Conservation (phyloP, 345 rosid genomes). For the Brassica rapa region DNA sequence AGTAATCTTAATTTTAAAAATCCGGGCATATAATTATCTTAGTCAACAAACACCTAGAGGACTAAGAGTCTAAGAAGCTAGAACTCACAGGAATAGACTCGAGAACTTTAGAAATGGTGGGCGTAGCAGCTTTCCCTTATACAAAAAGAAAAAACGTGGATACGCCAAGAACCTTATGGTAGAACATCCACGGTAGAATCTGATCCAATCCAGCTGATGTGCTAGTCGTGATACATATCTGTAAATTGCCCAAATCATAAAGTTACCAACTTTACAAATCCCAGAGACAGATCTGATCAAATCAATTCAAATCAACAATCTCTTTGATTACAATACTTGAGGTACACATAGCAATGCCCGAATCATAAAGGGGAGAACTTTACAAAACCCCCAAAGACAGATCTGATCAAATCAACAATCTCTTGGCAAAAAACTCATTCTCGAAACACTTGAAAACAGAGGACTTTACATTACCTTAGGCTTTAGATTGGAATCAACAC, state of each 20-base stretch:
- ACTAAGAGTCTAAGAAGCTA: too few species aligned
- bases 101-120: slow-evolving; percentile 68
- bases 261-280: background rate
- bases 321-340: too few species aligned
- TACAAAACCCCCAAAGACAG: background rate
- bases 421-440: background rate
- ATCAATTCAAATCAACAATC: too few species aligned
- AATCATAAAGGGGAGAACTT: too few species aligned
- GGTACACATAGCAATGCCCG: too few species aligned
- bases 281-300: too few species aligned
- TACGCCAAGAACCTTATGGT: slow-evolving; percentile 93
- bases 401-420: slow-evolving; percentile 1
- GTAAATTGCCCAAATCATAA: slow-evolving; percentile 25
- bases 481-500: slow-evolving; percentile 54
- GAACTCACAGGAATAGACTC: slow-evolving; percentile 79
- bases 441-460: too few species aligned
- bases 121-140: slow-evolving; percentile 93
- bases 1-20: too few species aligned
- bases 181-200: slow-evolving; percentile 96
- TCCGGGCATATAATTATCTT: too few species aligned
- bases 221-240: slow-evolving; percentile 87
- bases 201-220: slow-evolving; percentile 85
- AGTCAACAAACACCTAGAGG: too few species aligned
- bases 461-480: slow-evolving; percentile 54
- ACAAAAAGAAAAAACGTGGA: slow-evolving; percentile 85